Conservation (phyloP, 139 green algal species). For the Parachlorella kessleri region DNA sequence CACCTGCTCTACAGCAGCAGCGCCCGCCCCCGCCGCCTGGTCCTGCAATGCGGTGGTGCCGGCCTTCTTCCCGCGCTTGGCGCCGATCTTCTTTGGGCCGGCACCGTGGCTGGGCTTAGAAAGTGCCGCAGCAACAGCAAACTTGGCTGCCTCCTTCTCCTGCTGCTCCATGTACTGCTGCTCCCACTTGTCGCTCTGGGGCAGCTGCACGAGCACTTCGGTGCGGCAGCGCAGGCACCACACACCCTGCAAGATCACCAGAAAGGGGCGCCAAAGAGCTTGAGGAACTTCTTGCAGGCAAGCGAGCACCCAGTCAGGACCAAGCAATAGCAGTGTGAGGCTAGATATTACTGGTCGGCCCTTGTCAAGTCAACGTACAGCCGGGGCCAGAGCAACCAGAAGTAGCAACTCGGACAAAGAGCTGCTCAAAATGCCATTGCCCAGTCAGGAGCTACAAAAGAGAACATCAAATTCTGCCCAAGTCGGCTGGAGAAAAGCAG, state of each 20-base stretch:
- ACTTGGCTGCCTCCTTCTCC: not conserved
- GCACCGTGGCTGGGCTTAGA: not conserved
- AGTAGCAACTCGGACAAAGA: no score
- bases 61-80: constrained; percentile 9
- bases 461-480: no score
- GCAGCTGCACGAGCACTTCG: constrained; percentile 28
- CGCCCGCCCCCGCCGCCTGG: not conserved
- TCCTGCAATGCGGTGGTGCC: not conserved
- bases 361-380: no score
- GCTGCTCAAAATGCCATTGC: no score
- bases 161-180: constrained; percentile 10
- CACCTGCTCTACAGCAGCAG: not conserved
- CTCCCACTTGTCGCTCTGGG: constrained; percentile 7
- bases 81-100: not conserved
- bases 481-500: no score
- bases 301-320: no score
- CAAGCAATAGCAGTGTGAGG: no score
- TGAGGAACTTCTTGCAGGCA: no score
- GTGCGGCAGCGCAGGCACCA: constrained; percentile 22
- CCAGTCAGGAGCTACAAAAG: no score
- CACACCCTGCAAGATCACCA: constrained; percentile 16
- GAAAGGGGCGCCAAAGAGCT: no score
- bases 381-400: no score
- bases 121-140: not conserved
- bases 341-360: no score